Percentiles rank a stretch among this genome's conserved stretches.
Evolutionary conservation across 2,329 filamentous ascomycete genomes (phyloP).

Genomic region (Exophiala sideris): DNA sequence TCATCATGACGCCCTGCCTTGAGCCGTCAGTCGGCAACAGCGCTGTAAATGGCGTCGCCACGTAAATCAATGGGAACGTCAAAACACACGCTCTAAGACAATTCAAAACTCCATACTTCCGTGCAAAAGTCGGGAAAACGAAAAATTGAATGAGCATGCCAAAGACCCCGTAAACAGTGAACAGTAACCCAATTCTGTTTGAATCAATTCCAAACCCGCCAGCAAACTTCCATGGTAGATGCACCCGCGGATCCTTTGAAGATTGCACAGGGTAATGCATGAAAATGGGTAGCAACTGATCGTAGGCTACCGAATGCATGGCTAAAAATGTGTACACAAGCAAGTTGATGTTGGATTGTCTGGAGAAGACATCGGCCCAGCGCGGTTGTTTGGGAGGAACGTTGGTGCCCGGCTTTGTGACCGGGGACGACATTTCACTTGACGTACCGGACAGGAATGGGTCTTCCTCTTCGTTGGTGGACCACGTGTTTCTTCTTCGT

Average conservation of each 20-base stretch:
- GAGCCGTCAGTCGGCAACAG: conserved; percentile 51
- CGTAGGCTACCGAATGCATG: conserved; percentile 77
- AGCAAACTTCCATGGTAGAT: conserved; percentile 74
- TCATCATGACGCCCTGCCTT: conserved; percentile 61
- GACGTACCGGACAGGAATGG: conserved; percentile 14
- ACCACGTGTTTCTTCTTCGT: conserved; percentile 21
- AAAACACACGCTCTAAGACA: conserved; percentile 68
- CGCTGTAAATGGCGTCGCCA: conserved; percentile 76
- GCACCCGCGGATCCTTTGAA: conserved; percentile 52
- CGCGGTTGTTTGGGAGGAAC: conserved; percentile 33
- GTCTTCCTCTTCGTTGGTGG: conserved; percentile 28
- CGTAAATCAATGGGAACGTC: conserved; percentile 70
- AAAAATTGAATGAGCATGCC: conserved; percentile 84
- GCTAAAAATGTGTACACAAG: conserved; percentile 76
- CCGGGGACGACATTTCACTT: conserved; percentile 21
- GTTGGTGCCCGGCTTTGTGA: conserved; percentile 6
- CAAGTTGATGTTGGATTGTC: conserved; percentile 72
- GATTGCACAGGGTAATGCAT: conserved; percentile 68
- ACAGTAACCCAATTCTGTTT: conserved; percentile 76
- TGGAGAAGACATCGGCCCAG: conserved; percentile 66
- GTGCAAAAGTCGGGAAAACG: conserved; percentile 73
- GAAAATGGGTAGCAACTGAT: conserved; percentile 85
- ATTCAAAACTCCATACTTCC: conserved; percentile 67
- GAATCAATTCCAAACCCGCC: conserved; percentile 75
- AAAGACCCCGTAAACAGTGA: conserved; percentile 75